Percentiles rank a stretch among this genome's conserved stretches.
These are phyloP conservation scores for Suhomyces xylopsoci DNA, from an alignment of 805 yeast genomes.

Conservation along the genomic window DNA sequence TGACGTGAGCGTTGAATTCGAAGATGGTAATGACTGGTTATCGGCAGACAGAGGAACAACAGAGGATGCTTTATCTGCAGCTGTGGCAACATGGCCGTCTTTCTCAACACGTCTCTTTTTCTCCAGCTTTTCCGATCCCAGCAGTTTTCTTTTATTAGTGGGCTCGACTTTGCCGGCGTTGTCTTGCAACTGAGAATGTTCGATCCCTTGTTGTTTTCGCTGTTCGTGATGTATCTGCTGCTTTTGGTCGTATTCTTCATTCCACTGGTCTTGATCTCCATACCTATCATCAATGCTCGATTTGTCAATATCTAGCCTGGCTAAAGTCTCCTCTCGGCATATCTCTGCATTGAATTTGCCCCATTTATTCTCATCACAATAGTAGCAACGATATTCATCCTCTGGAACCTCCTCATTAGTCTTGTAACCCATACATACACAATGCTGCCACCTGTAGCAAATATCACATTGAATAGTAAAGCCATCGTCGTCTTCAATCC, in stretches of 20 bases:
- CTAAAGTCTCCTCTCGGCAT: slow-evolving; percentile 30
- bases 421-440: slow-evolving; percentile 78
- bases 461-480: slow-evolving; percentile 92
- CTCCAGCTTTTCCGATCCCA: slow-evolving; percentile 16
- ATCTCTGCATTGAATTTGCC: slow-evolving; percentile 40
- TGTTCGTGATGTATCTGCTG: slow-evolving; percentile 3
- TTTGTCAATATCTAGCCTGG: slow-evolving; percentile 28
- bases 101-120: slow-evolving; percentile 13
- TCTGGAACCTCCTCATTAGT: slow-evolving; percentile 78
- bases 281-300: slow-evolving; percentile 15
- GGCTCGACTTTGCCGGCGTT: background rate
- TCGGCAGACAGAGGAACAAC: background rate
- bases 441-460: slow-evolving; percentile 94
- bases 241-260: slow-evolving; percentile 1
- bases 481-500: slow-evolving; percentile 84
- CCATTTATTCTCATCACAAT: slow-evolving; percentile 55
- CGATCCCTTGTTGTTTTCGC: slow-evolving; percentile 1
- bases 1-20: background rate
- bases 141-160: slow-evolving; percentile 16
- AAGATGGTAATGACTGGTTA: background rate
- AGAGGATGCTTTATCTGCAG: background rate
- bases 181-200: slow-evolving; percentile 1
- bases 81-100: background rate
- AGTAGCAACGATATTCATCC: slow-evolving; percentile 68
- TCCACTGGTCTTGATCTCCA: slow-evolving; percentile 12